Evolutionary conservation across 2,329 filamentous ascomycete species (phyloP), one percentile per base, ranked within the genome.

Genomic region (Colletotrichum sp.): DNA sequence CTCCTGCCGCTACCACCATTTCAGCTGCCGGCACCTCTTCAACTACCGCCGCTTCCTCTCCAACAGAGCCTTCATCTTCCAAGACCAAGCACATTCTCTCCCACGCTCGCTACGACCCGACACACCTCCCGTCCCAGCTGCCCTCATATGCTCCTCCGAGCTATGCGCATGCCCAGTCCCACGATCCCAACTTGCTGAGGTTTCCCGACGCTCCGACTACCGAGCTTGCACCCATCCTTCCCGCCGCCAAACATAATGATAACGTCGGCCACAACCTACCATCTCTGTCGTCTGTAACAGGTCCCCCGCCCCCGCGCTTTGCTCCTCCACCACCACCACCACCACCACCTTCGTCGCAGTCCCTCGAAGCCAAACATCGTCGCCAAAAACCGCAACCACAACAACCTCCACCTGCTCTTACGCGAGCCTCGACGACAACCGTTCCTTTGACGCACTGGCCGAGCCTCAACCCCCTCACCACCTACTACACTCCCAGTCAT

Each of bases 391-490:
- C 26, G 15, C 62, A 69, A 18, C 56, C 52, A 43, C 43, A 56
- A 68, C 34, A 34, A 38, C 68, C 56, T 48, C 74, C 34, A 73
- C 81, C 56, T 77, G 80, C 12, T 80, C 80, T 74, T 21, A 36
- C 65, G 9, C 71, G 65, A 60, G 38, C 74, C 36, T 58, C 66
- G 64, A 79, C 78, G 56, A 78, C 81, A 9, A 80, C 82, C 38
- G 74, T 82, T 52, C 75, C 82, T 69, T 61, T 81, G 28, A 81
- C 79, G 30, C 84, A 85, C 75, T 91, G 89, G 89, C 87, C 87
- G 26, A 87, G 85, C 75, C 80, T 89, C 65, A 89, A 89, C 72
- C 87, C 88, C 0, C 81, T 89, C 24, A 87, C 88, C 12, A 83
- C 85, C 9, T 90, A 89, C 78, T 89, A 89, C 77, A 83, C 82